A percentile compares a stretch with the other conserved stretches of the same genome.
Evolutionary conservation across 805 yeast species (phyloP).

Genomic region (Priceomyces castillae): DNA sequence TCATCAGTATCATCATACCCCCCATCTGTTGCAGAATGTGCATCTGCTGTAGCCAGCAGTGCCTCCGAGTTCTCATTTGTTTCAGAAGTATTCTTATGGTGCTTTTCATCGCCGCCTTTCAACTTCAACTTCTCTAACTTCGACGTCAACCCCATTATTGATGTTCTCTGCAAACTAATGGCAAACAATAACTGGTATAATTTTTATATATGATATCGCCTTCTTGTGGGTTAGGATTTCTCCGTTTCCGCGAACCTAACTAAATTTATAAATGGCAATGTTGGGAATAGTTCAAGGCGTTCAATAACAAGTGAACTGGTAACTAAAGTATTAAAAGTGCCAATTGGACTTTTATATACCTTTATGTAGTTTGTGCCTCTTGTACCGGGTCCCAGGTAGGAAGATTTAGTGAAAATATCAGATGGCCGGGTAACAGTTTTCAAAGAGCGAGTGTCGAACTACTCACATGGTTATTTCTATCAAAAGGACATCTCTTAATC

Average conservation of each 20-base stretch:
- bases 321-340: too few relatives aligned
- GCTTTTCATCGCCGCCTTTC: conserved; percentile 11
- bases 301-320: too few relatives aligned
- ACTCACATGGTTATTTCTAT: too few relatives aligned
- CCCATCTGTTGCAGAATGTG: conserved; percentile 1
- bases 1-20: conserved; percentile 50
- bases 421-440: too few relatives aligned
- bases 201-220: background rate
- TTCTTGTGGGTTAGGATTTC: background rate
- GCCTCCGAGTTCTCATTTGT: background rate
- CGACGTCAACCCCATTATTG: conserved; percentile 26
- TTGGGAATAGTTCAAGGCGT: too few relatives aligned
- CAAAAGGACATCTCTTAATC: background rate
- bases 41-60: background rate
- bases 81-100: background rate
- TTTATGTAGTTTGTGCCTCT: too few relatives aligned
- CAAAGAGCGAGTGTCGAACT: too few relatives aligned
- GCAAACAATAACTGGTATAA: background rate
- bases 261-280: too few relatives aligned
- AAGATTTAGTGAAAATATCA: too few relatives aligned
- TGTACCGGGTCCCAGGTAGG: too few relatives aligned
- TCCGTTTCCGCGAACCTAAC: background rate
- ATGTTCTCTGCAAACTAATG: background rate
- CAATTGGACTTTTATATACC: too few relatives aligned
- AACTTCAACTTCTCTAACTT: conserved; percentile 26